Evolutionary conservation across 129 eudicot species (phyloP), one percentile per base, ranked within the genome.

Genomic region (Flaveria linearis): DNA sequence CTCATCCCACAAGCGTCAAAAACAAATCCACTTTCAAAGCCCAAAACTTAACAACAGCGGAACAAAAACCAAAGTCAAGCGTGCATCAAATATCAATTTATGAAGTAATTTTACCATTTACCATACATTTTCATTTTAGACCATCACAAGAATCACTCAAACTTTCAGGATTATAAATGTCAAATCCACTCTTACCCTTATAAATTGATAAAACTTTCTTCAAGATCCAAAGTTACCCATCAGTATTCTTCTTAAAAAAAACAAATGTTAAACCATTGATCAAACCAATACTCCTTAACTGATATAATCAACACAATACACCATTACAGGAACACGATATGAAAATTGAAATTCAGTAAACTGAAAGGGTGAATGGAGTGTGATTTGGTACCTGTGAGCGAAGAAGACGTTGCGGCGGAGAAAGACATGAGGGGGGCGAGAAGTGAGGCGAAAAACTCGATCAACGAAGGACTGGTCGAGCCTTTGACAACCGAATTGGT

Each of bases 341-440:
- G 36, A 30, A 36, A 36, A 36, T 5, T 36, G 41, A 36, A 36
- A 8, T 10, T 17, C 16, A 67, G 7, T 67, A 9, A 10, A 41
- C 11, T 18, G 49, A 8, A 55, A 58, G 7, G 13, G 5, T 30
- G 11, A 56, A 60, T 33, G 7, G 43, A 28, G 11, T 71, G 70
- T 0, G n/a, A 52, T 9, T 10, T n/a, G 23, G 53, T 52, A 88
- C 89, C 97, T 80, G 87, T 93, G 98, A 74, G 97, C 98, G 70
- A 93, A 93, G 81, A 93, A 93, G 51, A 93, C 97, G 63, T 92
- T 87, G 33, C 98, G 96, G 77, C 97, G 97, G 74, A 93, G 90
- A 75, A 93, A 93, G 56, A 93, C 88, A 69, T 93, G 98, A 39
- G 98, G 87, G 8, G 89, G 77, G 5, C 89, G 92, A 71, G 73